A percentile compares a stretch with the other conserved stretches of the same genome.
phyloP scores from a whole-genome alignment of 2,329 filamentous ascomycete species.

The Alternaria triticimaculans region DNA sequence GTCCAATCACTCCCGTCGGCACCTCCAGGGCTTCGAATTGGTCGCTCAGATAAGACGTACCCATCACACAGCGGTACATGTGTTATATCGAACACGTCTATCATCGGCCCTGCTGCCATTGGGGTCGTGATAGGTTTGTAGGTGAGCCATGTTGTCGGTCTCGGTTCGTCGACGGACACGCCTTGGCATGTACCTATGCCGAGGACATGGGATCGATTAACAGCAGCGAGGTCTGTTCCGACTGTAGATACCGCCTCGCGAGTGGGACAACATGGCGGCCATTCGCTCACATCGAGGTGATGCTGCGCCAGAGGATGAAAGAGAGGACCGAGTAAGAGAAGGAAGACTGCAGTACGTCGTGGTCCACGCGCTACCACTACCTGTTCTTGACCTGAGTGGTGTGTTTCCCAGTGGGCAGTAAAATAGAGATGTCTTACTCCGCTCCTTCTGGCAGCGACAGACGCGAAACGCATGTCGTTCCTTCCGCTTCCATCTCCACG shows the following conservation, averaged over 20 bases:
- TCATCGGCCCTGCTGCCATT: constrained; percentile 39
- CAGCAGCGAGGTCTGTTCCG: constrained; percentile 24
- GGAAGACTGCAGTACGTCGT: not conserved
- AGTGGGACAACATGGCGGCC: constrained; percentile 24
- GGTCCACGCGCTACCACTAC: not conserved
- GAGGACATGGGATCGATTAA: constrained; percentile 34
- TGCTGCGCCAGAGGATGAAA: not conserved
- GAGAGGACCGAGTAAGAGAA: not conserved
- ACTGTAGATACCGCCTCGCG: constrained; percentile 25
- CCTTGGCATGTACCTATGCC: constrained; percentile 30
- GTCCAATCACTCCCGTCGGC: not conserved
- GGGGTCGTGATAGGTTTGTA: constrained; percentile 36
- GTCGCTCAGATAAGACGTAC: not conserved
- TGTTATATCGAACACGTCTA: constrained; percentile 43
- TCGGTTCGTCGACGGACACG: constrained; percentile 23
- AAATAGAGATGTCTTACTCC: not conserved
- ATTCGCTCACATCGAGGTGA: constrained; percentile 24
- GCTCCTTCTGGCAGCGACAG: not conserved
- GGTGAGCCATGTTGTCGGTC: constrained; percentile 41
- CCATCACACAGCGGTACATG: constrained; percentile 24
- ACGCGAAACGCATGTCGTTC: not conserved
- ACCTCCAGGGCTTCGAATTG: not conserved
- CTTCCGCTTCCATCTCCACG: not conserved
- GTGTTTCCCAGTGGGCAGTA: not conserved
- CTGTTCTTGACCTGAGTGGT: not conserved